Evolutionary conservation across 2,329 filamentous ascomycete genomes (phyloP).

Genomic region (Massarina eburnea): DNA sequence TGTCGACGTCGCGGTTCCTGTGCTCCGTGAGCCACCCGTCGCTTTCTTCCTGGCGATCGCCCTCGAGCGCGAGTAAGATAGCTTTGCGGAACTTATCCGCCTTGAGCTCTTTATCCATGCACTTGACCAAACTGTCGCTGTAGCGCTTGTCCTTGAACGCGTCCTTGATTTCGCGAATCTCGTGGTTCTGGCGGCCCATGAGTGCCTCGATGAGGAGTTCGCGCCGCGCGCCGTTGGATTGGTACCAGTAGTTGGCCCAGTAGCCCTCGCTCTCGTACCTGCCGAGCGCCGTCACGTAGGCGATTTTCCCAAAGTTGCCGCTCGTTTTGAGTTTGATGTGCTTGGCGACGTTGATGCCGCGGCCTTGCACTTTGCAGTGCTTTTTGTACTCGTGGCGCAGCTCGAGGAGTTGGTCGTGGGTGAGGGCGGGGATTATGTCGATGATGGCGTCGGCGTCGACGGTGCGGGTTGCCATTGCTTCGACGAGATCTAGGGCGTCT

Average conservation of each 20-base stretch:
- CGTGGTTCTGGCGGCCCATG: conserved; percentile 86
- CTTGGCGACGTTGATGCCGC: conserved; percentile 82
- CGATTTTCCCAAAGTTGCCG: conserved; percentile 81
- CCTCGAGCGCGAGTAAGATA: conserved; percentile 80
- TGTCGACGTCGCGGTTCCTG: conserved; percentile 65
- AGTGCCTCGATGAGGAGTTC: conserved; percentile 91
- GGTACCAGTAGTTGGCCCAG: conserved; percentile 99
- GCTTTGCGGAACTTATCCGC: conserved; percentile 95
- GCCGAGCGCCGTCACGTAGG: conserved; percentile 86
- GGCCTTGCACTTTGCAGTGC: conserved; percentile 78
- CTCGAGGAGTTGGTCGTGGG: conserved; percentile 84
- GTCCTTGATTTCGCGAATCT: conserved; percentile 83
- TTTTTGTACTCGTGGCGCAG: conserved; percentile 89
- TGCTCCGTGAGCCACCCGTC: conserved; percentile 63
- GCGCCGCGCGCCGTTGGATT: conserved; percentile 77
- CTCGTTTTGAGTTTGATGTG: conserved; percentile 81
- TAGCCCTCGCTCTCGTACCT: conserved; percentile 92
- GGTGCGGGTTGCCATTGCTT: conserved; percentile 68
- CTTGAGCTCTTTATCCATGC: conserved; percentile 90
- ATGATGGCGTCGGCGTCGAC: conserved; percentile 70
- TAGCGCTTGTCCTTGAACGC: conserved; percentile 93
- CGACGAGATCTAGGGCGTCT: conserved; percentile 74
- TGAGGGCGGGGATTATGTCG: conserved; percentile 79
- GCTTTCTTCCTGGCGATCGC: conserved; percentile 77
- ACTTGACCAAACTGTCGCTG: conserved; percentile 73